Evolutionary conservation across 2,329 filamentous ascomycete genomes (phyloP).

Genomic region (Claviceps fusiformis): DNA sequence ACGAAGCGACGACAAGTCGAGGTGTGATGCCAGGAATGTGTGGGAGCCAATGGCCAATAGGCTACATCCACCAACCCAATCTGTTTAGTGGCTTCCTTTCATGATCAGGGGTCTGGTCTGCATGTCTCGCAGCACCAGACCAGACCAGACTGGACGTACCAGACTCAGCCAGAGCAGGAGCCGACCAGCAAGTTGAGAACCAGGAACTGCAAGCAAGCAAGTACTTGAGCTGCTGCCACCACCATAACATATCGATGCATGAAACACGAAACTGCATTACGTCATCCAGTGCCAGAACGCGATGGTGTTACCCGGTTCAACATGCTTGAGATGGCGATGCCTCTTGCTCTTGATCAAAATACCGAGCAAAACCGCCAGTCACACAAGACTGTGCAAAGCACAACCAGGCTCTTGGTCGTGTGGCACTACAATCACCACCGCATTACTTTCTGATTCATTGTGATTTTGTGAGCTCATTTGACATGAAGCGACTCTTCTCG

Average conservation of each 20-base stretch:
- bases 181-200: no score
- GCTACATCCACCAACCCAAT: background rate
- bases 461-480: background rate
- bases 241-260: background rate
- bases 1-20: slow-evolving; percentile 1
- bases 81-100: background rate
- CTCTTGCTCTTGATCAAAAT: background rate
- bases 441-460: background rate
- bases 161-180: background rate
- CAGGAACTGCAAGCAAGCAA: background rate
- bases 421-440: background rate
- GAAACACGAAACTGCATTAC: background rate
- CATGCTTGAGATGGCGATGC: background rate
- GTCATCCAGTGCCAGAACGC: background rate
- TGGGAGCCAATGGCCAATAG: background rate
- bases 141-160: background rate
- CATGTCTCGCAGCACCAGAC: background rate
- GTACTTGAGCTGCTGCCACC: background rate
- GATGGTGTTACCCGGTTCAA: background rate
- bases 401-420: background rate
- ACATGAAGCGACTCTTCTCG: no score
- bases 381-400: background rate
- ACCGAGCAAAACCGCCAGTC: no score
- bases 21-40: background rate
- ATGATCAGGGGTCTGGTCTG: background rate